These are phyloP conservation scores for Aegilops longissima DNA, from an alignment of 176 grass and related monocot species.

Conservation along the genomic window DNA sequence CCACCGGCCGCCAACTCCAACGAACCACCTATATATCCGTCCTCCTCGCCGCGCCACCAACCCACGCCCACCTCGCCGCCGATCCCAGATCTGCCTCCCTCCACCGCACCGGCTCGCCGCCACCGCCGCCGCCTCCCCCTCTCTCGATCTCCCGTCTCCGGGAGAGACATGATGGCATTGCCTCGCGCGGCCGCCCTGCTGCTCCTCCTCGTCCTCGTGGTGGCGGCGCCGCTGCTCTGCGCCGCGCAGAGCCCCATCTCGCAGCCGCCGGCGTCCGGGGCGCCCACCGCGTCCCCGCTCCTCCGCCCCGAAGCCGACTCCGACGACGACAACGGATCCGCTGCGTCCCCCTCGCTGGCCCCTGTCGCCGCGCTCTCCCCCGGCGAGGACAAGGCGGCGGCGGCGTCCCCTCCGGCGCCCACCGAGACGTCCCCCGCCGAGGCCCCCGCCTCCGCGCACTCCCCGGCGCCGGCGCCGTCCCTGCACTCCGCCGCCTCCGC, in stretches of 20 bases:
- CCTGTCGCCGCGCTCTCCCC: background rate
- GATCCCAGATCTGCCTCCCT: background rate
- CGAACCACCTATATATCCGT: background rate
- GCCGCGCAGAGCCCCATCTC: constrained; percentile 35
- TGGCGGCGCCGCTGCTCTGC: background rate
- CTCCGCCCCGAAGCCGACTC: background rate
- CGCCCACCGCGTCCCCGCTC: background rate
- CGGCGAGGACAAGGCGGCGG: background rate
- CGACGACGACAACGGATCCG: background rate
- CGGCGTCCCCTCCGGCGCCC: background rate
- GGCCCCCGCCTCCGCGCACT: background rate
- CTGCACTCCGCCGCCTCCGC: background rate
- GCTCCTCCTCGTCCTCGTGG: background rate
- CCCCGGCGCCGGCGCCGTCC: background rate
- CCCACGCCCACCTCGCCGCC: background rate
- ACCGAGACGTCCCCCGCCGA: background rate
- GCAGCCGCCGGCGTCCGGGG: background rate
- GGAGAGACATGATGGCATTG: constrained; percentile 11
- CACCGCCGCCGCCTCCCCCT: background rate
- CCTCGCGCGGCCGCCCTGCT: background rate
- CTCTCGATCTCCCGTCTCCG: background rate
- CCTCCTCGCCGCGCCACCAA: background rate
- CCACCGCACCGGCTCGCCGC: background rate
- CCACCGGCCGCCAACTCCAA: background rate
- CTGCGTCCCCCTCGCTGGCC: background rate